Conservation (phyloP, 352 stramenopile genomes). For the Globisporangium iwayamae region DNA sequence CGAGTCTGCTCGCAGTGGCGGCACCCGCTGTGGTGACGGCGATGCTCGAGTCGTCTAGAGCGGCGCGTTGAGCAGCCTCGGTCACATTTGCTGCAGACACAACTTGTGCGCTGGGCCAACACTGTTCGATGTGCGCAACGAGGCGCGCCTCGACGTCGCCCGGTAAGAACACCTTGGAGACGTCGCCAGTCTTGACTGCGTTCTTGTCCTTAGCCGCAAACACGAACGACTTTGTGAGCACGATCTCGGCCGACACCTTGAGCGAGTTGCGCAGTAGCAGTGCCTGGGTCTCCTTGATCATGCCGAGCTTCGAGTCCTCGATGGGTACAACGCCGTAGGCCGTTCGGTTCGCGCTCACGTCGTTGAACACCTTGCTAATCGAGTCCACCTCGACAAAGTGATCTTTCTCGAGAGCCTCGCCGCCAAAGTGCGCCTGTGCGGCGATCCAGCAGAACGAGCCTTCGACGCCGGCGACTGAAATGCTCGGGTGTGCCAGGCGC, state of each 20-base stretch:
- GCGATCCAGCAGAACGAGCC: conserved; percentile 80
- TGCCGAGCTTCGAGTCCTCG: conserved; percentile 78
- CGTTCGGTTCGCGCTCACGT: conserved; percentile 75
- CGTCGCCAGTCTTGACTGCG: conserved; percentile 37
- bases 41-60: conserved; percentile 34
- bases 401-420: conserved; percentile 33
- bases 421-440: conserved; percentile 62
- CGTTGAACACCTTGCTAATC: conserved; percentile 75
- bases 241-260: conserved; percentile 74
- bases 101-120: conserved; percentile 68
- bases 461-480: conserved; percentile 62
- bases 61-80: conserved; percentile 44
- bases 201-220: conserved; percentile 57
- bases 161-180: conserved; percentile 57
- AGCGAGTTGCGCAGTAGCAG: conserved; percentile 67
- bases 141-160: conserved; percentile 51
- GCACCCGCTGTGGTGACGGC: conserved; percentile 56
- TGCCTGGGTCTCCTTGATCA: conserved; percentile 86
- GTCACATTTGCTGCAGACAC: conserved; percentile 62
- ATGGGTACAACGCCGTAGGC: conserved; percentile 86
- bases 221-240: conserved; percentile 66
- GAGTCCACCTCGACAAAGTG: conserved; percentile 57
- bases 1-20: conserved; percentile 32
- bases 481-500: conserved; percentile 71
- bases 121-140: conserved; percentile 59